Conservation (phyloP, 192 early-diverging fungal genomes). For the Linnemannia schmuckeri region DNA sequence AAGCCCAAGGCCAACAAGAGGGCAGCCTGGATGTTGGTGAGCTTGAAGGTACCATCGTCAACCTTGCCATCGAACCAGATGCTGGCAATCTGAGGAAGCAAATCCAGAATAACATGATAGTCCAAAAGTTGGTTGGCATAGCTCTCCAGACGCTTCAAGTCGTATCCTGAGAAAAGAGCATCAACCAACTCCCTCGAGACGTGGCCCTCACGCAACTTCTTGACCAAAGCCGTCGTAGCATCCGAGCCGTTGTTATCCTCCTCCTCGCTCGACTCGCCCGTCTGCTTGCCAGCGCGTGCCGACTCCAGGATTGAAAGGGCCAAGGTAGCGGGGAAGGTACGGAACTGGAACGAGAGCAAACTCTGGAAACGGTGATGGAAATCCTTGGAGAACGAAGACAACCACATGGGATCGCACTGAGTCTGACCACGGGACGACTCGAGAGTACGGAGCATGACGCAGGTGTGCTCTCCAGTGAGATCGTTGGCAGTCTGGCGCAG, state of each 20-base stretch:
- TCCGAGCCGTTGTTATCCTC: not conserved
- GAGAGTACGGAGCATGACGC: slow-evolving; percentile 94
- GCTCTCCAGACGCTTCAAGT: slow-evolving; percentile 96
- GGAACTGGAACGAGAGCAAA: slow-evolving; percentile 91
- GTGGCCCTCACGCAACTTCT: slow-evolving; percentile 42
- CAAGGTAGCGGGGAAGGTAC: slow-evolving; percentile 82
- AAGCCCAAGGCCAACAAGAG: slow-evolving; percentile 91
- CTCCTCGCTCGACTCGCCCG: slow-evolving; percentile 24
- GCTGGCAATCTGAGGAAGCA: slow-evolving; percentile 85
- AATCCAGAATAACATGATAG: slow-evolving; percentile 96
- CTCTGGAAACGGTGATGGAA: slow-evolving; percentile 92
- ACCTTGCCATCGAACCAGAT: slow-evolving; percentile 84
- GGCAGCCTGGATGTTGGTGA: slow-evolving; percentile 90
- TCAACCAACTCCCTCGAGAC: slow-evolving; percentile 51
- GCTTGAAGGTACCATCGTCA: slow-evolving; percentile 64
- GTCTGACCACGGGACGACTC: slow-evolving; percentile 58
- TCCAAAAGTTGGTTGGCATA: slow-evolving; percentile 97
- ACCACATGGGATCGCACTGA: slow-evolving; percentile 78
- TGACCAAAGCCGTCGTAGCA: slow-evolving; percentile 22
- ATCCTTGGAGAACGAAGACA: slow-evolving; percentile 90
- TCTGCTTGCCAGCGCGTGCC: slow-evolving; percentile 67
- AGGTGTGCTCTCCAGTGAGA: slow-evolving; percentile 97
- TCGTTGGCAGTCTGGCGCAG: slow-evolving; percentile 97
- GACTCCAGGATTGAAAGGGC: slow-evolving; percentile 90
- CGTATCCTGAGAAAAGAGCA: slow-evolving; percentile 78